A percentile compares a stretch with the other conserved stretches of the same genome.
Evolutionary conservation across 495 filamentous ascomycete genomes (phyloP).

Genomic region (Neurospora intermedia): DNA sequence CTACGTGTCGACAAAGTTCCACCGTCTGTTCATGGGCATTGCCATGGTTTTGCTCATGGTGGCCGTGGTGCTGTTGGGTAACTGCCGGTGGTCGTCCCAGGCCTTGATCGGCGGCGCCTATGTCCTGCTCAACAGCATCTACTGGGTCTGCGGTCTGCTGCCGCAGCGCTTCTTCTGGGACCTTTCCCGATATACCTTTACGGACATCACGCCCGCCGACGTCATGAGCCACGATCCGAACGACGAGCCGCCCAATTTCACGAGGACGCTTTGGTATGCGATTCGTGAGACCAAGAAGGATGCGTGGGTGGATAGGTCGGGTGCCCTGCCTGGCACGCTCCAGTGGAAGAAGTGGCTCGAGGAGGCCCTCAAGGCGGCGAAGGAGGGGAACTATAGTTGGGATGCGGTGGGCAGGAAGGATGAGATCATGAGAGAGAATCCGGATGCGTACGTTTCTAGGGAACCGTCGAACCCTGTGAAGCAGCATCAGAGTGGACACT

Average conservation of each 20-base stretch:
- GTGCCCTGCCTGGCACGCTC: conserved; percentile 37
- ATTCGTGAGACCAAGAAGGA: conserved; percentile 39
- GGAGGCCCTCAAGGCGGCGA: conserved; percentile 33
- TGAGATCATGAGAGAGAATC: conserved; percentile 32
- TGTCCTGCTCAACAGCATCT: conserved; percentile 48
- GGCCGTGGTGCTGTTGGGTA: conserved; percentile 49
- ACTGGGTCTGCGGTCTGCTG: conserved; percentile 45
- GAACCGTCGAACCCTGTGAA: not conserved
- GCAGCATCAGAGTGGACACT: not conserved
- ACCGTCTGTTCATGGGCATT: conserved; percentile 43
- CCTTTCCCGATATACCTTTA: conserved; percentile 30
- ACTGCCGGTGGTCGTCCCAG: conserved; percentile 50
- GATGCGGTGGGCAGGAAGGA: conserved; percentile 38
- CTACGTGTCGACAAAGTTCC: conserved; percentile 29
- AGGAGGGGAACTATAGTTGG: conserved; percentile 26
- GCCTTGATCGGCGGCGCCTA: conserved; percentile 46
- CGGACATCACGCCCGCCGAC: conserved; percentile 28
- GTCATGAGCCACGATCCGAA: conserved; percentile 21
- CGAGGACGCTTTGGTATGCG: conserved; percentile 46
- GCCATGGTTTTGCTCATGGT: conserved; percentile 53
- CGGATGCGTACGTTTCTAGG: conserved; percentile 3
- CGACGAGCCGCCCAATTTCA: conserved; percentile 34
- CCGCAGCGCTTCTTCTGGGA: conserved; percentile 41
- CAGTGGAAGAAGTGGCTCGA: conserved; percentile 44
- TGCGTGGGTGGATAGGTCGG: conserved; percentile 37